Percentiles rank a stretch among this genome's conserved stretches.
Evolutionary conservation across 2,329 filamentous ascomycete genomes (phyloP).

Genomic region (Neonectria magnoliae): DNA sequence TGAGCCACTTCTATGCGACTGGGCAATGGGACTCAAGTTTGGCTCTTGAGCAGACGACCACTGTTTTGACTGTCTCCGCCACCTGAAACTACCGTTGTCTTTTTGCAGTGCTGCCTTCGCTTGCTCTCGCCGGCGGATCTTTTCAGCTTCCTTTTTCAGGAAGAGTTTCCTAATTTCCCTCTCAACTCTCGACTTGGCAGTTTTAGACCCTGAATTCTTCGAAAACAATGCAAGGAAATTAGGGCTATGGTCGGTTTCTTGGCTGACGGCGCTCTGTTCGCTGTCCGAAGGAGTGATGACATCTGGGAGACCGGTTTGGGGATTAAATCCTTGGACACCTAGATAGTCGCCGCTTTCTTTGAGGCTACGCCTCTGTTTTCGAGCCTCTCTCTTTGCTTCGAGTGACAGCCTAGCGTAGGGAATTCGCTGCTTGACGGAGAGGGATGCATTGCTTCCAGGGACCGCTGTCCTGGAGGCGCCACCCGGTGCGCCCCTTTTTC

Average conservation of each 20-base stretch:
- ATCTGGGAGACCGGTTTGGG: conserved; percentile 63
- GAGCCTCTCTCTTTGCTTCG: conserved; percentile 46
- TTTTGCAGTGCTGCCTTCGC: conserved; percentile 51
- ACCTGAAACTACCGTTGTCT: conserved; percentile 49
- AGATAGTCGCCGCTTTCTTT: conserved; percentile 68
- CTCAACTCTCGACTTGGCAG: conserved; percentile 58
- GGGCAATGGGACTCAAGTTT: conserved; percentile 59
- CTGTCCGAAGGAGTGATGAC: conserved; percentile 61
- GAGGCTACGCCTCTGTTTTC: conserved; percentile 54
- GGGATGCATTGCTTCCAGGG: background rate
- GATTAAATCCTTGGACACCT: conserved; percentile 68
- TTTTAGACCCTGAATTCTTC: conserved; percentile 47
- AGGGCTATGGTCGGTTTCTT: conserved; percentile 47
- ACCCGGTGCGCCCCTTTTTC: background rate
- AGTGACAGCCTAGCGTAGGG: conserved; percentile 29
- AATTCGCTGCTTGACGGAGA: background rate
- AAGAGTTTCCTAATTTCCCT: conserved; percentile 51
- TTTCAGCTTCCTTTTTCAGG: conserved; percentile 47
- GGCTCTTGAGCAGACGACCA: conserved; percentile 65
- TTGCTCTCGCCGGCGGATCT: conserved; percentile 55
- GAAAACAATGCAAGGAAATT: conserved; percentile 46
- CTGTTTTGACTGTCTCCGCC: conserved; percentile 56
- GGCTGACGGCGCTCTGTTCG: conserved; percentile 50
- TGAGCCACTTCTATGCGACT: conserved; percentile 49
- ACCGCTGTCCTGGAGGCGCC: background rate